Evolutionary conservation across 768 basidiomycete genomes (phyloP), one percentile per base, ranked within the genome.

Genomic region (Gymnopilus dilepis): DNA sequence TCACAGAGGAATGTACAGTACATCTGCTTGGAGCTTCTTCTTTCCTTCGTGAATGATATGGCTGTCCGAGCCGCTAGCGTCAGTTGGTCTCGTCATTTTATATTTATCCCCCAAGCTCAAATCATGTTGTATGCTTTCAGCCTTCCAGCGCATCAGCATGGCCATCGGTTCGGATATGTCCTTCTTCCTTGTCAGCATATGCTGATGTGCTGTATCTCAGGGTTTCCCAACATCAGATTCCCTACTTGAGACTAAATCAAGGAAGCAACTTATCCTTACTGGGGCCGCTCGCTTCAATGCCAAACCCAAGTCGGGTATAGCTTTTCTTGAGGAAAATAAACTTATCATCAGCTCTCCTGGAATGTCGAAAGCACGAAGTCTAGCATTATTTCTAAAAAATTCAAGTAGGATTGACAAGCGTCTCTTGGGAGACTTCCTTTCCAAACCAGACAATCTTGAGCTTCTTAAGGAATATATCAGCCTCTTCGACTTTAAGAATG

Each of bases 281-380:
- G 97, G 94, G 3, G 92, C 94, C 5, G 77, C 87, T 1, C 86
- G 88, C 37, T 99, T 99, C 79, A 99, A 99, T 70, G 76, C 84
- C 13, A 98, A 98, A 76, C 96, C 97, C 0, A 99, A 97, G 75
- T 80, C 83, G 34, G 97, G 95, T 0, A 75, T 99, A 26, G 84
- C 93, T 2, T 98, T 94, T 77, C 81, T 99, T 34, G 95, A 98
- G 72, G 94, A 97, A 69, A 90, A 97, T 69, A 87, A 87, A n/a
- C 79, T 99, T 41, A 92, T 99, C 60, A 90, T 91, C 70, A 76
- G 80, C 31, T 84, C 85, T 19, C 73, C 81, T 15, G 82, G 78
- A 12, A 76, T 85, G 19, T 80, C 91, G 6, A 86, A 83, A 57
- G 72, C 82, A 3, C 82, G 81, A 52, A 92, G 90, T 66, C 81